These are phyloP conservation scores for Ophiocordyceps sinensis DNA, from an alignment of 2,329 filamentous ascomycete species.

Conservation along the genomic window DNA sequence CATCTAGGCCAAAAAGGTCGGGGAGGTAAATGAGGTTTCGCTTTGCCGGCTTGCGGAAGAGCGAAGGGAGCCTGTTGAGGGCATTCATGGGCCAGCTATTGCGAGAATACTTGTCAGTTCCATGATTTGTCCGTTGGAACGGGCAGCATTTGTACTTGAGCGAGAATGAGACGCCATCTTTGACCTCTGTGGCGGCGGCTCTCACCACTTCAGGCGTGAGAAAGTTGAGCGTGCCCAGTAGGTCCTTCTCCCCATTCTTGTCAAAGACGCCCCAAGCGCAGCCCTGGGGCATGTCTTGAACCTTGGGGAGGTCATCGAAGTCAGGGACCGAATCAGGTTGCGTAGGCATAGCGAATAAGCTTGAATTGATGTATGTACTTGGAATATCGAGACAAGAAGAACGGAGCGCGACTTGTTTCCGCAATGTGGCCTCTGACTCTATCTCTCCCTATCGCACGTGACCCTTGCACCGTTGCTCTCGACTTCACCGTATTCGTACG, in stretches of 20 bases:
- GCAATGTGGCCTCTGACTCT: too few species aligned
- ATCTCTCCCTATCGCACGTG: too few species aligned
- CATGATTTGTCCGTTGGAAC: not conserved
- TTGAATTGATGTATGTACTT: too few species aligned
- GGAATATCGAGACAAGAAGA: too few species aligned
- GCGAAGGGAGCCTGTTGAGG: conserved; percentile 18
- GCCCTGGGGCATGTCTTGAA: conserved; percentile 29
- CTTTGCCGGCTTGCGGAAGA: conserved; percentile 17
- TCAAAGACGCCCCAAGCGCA: conserved; percentile 37
- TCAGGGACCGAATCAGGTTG: conserved; percentile 29
- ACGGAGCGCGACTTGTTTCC: too few species aligned
- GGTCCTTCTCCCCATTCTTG: conserved; percentile 29
- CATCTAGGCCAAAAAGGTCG: conserved; percentile 8
- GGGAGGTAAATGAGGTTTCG: conserved; percentile 22
- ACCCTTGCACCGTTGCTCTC: too few species aligned
- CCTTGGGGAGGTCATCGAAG: conserved; percentile 26
- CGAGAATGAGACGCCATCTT: conserved; percentile 31
- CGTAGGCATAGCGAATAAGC: too few species aligned
- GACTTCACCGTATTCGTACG: too few species aligned
- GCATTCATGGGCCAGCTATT: conserved; percentile 27
- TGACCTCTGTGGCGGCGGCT: conserved; percentile 10
- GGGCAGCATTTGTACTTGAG: conserved; percentile 37
- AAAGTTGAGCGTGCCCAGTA: conserved; percentile 37
- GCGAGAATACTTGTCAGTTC: not conserved
- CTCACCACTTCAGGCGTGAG: conserved; percentile 27